phyloP scores from a whole-genome alignment of 2,329 filamentous ascomycete genomes.

The Diplodia corticola region DNA sequence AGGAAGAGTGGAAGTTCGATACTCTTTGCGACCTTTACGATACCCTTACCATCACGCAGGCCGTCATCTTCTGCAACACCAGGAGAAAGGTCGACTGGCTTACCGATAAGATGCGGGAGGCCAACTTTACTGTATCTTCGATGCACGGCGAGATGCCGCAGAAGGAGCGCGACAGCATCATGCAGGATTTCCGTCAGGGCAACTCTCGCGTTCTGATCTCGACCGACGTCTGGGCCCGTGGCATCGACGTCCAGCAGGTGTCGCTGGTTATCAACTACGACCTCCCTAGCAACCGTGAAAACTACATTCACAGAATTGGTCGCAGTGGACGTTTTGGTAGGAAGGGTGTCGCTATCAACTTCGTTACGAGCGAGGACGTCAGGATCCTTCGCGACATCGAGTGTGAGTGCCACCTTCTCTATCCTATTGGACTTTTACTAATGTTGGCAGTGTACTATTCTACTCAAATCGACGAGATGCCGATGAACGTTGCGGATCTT shows the following conservation, averaged over 20 bases:
- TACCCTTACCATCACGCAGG: conserved; percentile 96
- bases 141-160: conserved; percentile 99
- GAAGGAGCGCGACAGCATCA: conserved; percentile 96
- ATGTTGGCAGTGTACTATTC: conserved; percentile 77
- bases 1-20: conserved; percentile 99
- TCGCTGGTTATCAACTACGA: conserved; percentile 99
- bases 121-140: conserved; percentile 96
- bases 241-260: conserved; percentile 98
- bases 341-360: conserved; percentile 99
- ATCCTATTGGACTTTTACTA: conserved; percentile 31
- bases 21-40: conserved; percentile 98
- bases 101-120: conserved; percentile 98
- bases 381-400: conserved; percentile 97
- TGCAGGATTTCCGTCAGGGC: conserved; percentile 97
- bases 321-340: conserved; percentile 92
- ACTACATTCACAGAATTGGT: conserved; percentile 98
- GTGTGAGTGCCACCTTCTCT: conserved; percentile 54
- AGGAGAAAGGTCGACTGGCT: conserved; percentile 99
- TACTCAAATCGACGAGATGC: conserved; percentile 98
- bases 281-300: conserved; percentile 95
- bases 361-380: conserved; percentile 97
- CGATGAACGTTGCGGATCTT: conserved; percentile 67
- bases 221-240: conserved; percentile 95
- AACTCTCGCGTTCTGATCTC: conserved; percentile 96
- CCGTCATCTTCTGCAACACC: conserved; percentile 99